Base-by-base conservation (phyloP, 768 basidiomycete species). In the Leucocoprinus birnbaumii region DNA sequence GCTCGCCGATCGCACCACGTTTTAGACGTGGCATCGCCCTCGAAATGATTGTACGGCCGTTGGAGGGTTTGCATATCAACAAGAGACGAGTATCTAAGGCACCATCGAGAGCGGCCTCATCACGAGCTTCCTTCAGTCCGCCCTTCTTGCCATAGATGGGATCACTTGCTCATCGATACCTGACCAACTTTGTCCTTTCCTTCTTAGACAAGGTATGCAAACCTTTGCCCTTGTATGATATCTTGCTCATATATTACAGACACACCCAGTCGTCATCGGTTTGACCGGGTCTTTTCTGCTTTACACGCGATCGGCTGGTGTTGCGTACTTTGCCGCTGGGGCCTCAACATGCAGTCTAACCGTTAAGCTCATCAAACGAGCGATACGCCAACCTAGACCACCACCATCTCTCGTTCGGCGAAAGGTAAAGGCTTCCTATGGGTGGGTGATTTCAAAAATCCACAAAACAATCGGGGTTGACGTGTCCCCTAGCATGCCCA, bases 381-480 rank as follows among this genome's bases (percentile, higher is more conserved):
- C 77, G 22, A 75, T 92, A 22, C 76, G 81, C 34, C 89, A 92
- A 63, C 79, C 82, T 21, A 80, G 90, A 37, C 90, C 71, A 5
- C 59, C 87, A 3, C 58, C 59, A 19, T 61, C 66, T 31, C 62
- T 71, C 27, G 42, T 21, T 21, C 62, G 66, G 22, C 65, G 71
- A 35, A 69, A 64, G 60, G 68, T 70, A 42, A 89, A 85, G 64
- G 71, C 72, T 49, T 73, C 83, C 3, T 92, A 87, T 64, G 90
- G 90, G 89, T 91, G 62, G 47, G 81, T 65, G 24, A 10, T 13
- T 27, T 37, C 25, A 44, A 24, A 25, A 21, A 31, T 24, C 41
- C 25, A 3, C 2, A 10, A 13, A 14, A 8, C 3, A 37, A 26
- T n/a, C 3, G 3, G 3, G 6, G 9, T n/a, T 26, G 0, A 38